Evolutionary conservation across 306 rosid genomes (phyloP), one percentile per base, ranked within the genome.

Genomic region (Arachis stenosperma): DNA sequence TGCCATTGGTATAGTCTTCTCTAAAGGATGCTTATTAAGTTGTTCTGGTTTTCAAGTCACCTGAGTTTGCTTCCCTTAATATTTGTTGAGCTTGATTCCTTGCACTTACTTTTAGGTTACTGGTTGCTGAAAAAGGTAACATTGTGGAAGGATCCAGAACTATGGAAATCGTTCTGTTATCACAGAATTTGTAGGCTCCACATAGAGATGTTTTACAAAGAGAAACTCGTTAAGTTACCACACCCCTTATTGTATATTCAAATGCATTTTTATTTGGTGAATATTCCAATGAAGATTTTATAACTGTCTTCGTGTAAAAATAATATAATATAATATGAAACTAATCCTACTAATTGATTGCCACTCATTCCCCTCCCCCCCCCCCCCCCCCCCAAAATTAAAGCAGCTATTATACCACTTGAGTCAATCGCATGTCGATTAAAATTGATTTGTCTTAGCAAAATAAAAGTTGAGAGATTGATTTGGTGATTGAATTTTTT

Each of bases 141-240:
- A 70, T 71, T 41, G 61, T 53, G 46, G 71, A 33, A 55, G 27
- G 51, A 36, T 78, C 12, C 52, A 10, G 66, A 17, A n/a, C 30
- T 10, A 41, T 37, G 43, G 42, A 51, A 61, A 15, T 6, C 33
- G 36, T 60, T 40, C 63, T 39, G 36, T 76, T 2, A 39, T 46
- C 15, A 11, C 62, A 63, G 54, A 47, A 17, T 76, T 27, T 57
- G 6, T 57, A 60, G 22, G 67, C 10, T 48, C 12, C 56, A 39
- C 22, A 17, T 55, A 42, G 46, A 65, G n/a, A 46, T 44, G 39
- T 58, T 76, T 48, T 66, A 14, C 47, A 12, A 14, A 52, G 63
- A 36, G 74, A 61, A 29, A 59, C 41, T 50, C 53, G 15, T 67
- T 48, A 43, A 69, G 41, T 46, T 29, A 27, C 69, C 37, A 48